Evolutionary conservation across 176 grass and related monocot genomes (phyloP), one percentile per base, ranked within the genome.

Genomic region (Oryza officinalis): DNA sequence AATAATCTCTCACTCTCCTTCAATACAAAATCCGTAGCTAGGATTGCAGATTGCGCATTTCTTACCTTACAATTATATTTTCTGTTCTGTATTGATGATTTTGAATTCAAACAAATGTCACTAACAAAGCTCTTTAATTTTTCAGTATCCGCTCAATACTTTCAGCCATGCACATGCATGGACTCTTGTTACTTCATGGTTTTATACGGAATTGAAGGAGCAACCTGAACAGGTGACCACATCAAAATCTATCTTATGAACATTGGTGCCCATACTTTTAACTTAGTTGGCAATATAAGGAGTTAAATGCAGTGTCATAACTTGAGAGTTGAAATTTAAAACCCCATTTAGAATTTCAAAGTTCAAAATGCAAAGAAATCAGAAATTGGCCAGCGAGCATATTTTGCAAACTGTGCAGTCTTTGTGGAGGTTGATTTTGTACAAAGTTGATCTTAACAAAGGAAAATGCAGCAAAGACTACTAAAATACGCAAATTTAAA

Each of bases 351-450:
- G 46, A 69, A 28, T 3, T n/a, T 45, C 26, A 1, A 69, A 28
- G 6, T n/a, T 61, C 26, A 2, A 69, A 37, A 2, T 54, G 2
- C 27, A 73, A 37, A 86, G 13, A 71, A 26, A 28, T 65, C 11
- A 64, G 4, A 9, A 63, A 47, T 65, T 4, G 59, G 23, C 3
- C 7, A 27, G 13, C 8, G 32, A 28, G 54, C 33, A 23, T 26
- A 1, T 49, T 76, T 71, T 27, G 46, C 64, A 27, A 64, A 83
- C 23, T 28, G 13, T 17, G 40, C 40, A 78, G 67, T 4, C 23
- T 57, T 59, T 83, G 20, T 60, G 32, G 20, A 41, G 67, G 32
- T 79, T 87, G 64, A 2, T 82, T 86, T 82, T 72, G 60, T 13
- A 86, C 46, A 90, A 27, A 63, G 13, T 74, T 40, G 40, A 47